Evolutionary conservation across 139 green algal genomes (phyloP).

Genomic region (Chlorella sp.): DNA sequence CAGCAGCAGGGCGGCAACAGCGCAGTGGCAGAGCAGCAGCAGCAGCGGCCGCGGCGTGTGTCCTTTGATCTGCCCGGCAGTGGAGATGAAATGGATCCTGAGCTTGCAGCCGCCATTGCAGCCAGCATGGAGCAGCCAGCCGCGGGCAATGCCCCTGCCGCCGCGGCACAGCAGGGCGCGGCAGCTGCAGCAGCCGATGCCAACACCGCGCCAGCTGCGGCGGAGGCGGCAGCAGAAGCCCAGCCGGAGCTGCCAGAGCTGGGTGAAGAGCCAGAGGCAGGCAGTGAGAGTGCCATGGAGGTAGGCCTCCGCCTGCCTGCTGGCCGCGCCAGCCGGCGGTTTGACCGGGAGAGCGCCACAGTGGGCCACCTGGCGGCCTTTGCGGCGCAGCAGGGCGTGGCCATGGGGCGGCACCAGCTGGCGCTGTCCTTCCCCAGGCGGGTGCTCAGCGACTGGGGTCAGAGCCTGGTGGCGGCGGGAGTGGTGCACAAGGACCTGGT

Average conservation of each 20-base stretch:
- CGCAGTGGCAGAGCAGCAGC: background rate
- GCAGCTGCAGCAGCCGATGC: background rate
- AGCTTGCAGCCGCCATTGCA: constrained; percentile 75
- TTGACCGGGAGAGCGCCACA: constrained; percentile 8
- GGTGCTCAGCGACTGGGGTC: constrained; percentile 17
- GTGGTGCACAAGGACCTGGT: constrained; percentile 34
- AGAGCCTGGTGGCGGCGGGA: constrained; percentile 20
- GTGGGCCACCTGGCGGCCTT: constrained; percentile 44
- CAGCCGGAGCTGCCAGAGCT: constrained; percentile 12
- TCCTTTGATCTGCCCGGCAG: background rate
- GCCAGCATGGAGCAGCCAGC: constrained; percentile 55
- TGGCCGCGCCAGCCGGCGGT: constrained; percentile 37
- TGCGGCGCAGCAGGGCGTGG: constrained; percentile 23
- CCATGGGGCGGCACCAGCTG: constrained; percentile 26
- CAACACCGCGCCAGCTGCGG: background rate
- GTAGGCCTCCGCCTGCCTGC: constrained; percentile 46
- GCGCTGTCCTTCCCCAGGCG: constrained; percentile 20
- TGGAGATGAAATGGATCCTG: constrained; percentile 54
- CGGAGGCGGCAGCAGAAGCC: background rate
- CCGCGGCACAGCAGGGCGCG: background rate
- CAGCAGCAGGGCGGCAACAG: background rate
- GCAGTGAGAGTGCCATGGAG: constrained; percentile 31
- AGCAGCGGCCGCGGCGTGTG: background rate
- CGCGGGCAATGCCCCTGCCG: background rate
- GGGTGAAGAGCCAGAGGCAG: constrained; percentile 35